These are phyloP conservation scores for Ogataea methylovora DNA, from an alignment of 805 yeast genomes.

Conservation along the genomic window DNA sequence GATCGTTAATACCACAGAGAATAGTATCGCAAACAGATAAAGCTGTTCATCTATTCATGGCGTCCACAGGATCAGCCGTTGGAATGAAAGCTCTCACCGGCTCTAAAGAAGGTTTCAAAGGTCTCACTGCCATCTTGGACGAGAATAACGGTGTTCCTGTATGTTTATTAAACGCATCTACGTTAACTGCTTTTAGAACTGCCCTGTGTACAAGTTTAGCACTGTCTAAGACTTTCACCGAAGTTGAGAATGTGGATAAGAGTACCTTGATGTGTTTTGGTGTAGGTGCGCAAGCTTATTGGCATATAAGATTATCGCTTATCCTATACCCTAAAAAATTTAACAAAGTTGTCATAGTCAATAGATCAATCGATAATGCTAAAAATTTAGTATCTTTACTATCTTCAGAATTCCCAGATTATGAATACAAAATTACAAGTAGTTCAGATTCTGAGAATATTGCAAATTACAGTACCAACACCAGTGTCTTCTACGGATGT, in stretches of 20 bases:
- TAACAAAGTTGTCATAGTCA: constrained; percentile 35
- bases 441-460: constrained; percentile 11
- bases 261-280: constrained; percentile 40
- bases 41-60: constrained; percentile 56
- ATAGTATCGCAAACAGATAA: constrained; percentile 35
- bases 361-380: constrained; percentile 36
- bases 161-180: constrained; percentile 51
- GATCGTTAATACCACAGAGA: constrained; percentile 46
- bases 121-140: constrained; percentile 44
- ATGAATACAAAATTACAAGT: constrained; percentile 15
- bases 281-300: constrained; percentile 55
- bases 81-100: constrained; percentile 59
- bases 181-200: constrained; percentile 61
- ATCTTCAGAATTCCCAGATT: constrained; percentile 18
- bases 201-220: constrained; percentile 50
- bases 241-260: constrained; percentile 12
- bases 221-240: constrained; percentile 28
- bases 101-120: constrained; percentile 52
- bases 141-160: constrained; percentile 40
- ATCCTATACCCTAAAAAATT: constrained; percentile 30
- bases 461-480: constrained; percentile 23
- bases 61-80: constrained; percentile 46
- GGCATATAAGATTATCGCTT: constrained; percentile 48
- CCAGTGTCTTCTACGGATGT: constrained; percentile 51
- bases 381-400: constrained; percentile 21